Evolutionary conservation across 208 protist species (phyloP).

Genomic region (Herpetomonas tarakana): DNA sequence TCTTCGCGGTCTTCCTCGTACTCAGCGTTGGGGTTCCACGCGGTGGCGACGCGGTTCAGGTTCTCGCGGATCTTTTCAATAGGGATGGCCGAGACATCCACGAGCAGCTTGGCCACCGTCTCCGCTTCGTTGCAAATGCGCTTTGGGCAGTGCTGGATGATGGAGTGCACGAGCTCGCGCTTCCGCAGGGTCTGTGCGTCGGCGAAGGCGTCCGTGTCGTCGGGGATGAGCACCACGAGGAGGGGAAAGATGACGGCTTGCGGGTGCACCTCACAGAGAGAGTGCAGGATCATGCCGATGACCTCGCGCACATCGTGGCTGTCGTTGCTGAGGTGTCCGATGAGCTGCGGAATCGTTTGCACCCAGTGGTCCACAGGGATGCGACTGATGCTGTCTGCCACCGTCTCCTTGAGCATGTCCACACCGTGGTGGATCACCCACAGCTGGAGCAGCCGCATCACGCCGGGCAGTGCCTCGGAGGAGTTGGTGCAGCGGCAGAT

Average conservation of each 20-base stretch:
- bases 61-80: slow-evolving; percentile 90
- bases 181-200: slow-evolving; percentile 30
- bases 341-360: slow-evolving; percentile 99
- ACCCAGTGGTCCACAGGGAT: slow-evolving; percentile 99
- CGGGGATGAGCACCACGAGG: slow-evolving; percentile 94
- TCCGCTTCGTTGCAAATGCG: slow-evolving; percentile 84
- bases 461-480: slow-evolving; percentile 92
- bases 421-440: slow-evolving; percentile 97
- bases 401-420: slow-evolving; percentile 80
- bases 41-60: slow-evolving; percentile 76
- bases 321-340: slow-evolving; percentile 96
- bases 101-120: slow-evolving; percentile 73
- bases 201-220: slow-evolving; percentile 39
- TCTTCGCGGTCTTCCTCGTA: slow-evolving; percentile 88
- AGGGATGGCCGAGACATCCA: slow-evolving; percentile 84
- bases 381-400: slow-evolving; percentile 92
- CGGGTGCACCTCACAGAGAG: slow-evolving; percentile 96
- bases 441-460: slow-evolving; percentile 97
- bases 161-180: slow-evolving; percentile 65
- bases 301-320: slow-evolving; percentile 90
- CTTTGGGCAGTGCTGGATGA: slow-evolving; percentile 82
- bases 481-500: slow-evolving; percentile 88
- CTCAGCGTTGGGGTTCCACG: slow-evolving; percentile 90
- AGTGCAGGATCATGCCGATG: slow-evolving; percentile 93
- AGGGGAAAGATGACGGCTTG: slow-evolving; percentile 99